Evolutionary conservation across 2,329 filamentous ascomycete species (phyloP).

Genomic region (Calonectria crousiana): DNA sequence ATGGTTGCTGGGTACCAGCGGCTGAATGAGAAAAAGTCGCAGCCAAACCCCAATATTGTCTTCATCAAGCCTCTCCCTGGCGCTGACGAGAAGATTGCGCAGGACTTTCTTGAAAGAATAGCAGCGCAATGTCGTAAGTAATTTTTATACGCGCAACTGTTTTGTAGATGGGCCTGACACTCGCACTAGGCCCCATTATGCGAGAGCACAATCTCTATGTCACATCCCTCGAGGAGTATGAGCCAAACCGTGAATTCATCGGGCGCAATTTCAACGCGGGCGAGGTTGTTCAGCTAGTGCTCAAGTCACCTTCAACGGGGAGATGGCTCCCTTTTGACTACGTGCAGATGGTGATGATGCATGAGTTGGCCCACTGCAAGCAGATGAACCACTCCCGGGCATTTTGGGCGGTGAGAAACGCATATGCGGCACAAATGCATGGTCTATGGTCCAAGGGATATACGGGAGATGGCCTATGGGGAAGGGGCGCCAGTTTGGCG

Average conservation of each 20-base stretch:
- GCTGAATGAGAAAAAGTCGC: constrained; percentile 79
- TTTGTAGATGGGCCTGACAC: constrained; percentile 9
- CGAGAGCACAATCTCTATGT: constrained; percentile 73
- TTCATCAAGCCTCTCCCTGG: constrained; percentile 87
- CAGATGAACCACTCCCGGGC: constrained; percentile 90
- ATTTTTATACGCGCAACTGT: neutral
- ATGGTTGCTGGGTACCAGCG: constrained; percentile 87
- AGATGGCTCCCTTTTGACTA: constrained; percentile 86
- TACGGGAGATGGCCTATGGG: constrained; percentile 87
- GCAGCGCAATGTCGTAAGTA: constrained; percentile 80
- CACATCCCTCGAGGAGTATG: constrained; percentile 83
- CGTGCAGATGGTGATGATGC: constrained; percentile 96
- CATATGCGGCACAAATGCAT: constrained; percentile 78
- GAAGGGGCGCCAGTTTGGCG: constrained; percentile 73
- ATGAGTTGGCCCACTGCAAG: constrained; percentile 88
- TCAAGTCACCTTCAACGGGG: constrained; percentile 73
- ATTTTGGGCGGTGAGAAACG: constrained; percentile 85
- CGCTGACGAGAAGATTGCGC: constrained; percentile 70
- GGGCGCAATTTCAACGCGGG: constrained; percentile 93
- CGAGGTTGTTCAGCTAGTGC: constrained; percentile 86
- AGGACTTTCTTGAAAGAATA: constrained; percentile 80
- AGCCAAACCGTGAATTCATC: constrained; percentile 84
- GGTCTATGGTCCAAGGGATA: constrained; percentile 77
- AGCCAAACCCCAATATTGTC: constrained; percentile 82
- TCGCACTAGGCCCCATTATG: constrained; percentile 73